Percentiles rank a stretch among this genome's conserved stretches.
These are phyloP conservation scores for Ceratobasidium sp. DNA, from an alignment of 1,284 basidiomycete species.

Conservation along the genomic window DNA sequence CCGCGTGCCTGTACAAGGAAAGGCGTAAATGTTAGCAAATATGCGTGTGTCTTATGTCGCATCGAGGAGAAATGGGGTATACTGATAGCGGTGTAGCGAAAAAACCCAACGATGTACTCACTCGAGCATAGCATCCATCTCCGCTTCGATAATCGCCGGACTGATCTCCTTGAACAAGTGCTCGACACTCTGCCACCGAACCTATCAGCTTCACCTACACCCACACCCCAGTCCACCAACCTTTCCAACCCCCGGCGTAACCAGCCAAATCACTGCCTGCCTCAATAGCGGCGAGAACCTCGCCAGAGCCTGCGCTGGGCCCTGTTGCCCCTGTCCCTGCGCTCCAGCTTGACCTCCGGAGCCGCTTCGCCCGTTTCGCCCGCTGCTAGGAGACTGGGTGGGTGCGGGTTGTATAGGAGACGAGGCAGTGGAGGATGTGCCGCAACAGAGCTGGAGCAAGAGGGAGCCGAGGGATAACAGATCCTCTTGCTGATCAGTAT, in stretches of 20 bases:
- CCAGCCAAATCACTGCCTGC: slow-evolving; percentile 42
- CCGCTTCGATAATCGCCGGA: slow-evolving; percentile 70
- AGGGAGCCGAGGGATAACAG: slow-evolving; percentile 87
- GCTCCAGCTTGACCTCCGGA: neutral
- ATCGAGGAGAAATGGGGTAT: neutral
- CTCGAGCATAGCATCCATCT: slow-evolving; percentile 75
- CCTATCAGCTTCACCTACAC: slow-evolving; percentile 1
- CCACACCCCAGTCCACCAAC: slow-evolving; percentile 32
- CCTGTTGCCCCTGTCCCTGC: too few relatives aligned
- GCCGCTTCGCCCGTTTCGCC: neutral
- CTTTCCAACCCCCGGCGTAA: slow-evolving; percentile 62
- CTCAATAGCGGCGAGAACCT: slow-evolving; percentile 64
- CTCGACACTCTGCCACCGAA: slow-evolving; percentile 57
- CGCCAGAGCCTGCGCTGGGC: slow-evolving; percentile 62
- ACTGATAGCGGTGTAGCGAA: neutral
- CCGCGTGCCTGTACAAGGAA: slow-evolving; percentile 67
- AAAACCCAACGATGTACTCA: slow-evolving; percentile 70
- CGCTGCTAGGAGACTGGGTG: neutral
- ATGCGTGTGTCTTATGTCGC: too few relatives aligned
- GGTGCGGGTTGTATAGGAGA: slow-evolving; percentile 74
- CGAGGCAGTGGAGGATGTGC: slow-evolving; percentile 62
- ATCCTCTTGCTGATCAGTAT: slow-evolving; percentile 77
- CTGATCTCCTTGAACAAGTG: slow-evolving; percentile 81
- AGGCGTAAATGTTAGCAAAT: too few relatives aligned
- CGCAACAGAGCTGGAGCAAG: slow-evolving; percentile 86